Base-by-base conservation (phyloP, 2,329 filamentous ascomycete species). In the Aspergillus unguis region DNA sequence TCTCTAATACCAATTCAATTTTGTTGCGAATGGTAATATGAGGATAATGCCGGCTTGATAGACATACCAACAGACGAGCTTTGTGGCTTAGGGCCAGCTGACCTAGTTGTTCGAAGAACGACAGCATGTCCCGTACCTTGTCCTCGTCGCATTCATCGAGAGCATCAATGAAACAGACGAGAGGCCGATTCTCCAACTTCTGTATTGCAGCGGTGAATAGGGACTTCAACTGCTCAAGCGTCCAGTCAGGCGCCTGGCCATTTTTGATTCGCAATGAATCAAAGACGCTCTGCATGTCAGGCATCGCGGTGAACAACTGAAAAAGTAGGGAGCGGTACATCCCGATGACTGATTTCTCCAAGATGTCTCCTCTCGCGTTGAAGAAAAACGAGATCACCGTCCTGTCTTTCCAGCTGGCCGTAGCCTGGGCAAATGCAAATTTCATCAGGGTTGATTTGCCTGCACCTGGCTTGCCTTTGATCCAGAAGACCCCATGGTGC, bases 261-360 rank as follows among this genome's bases (percentile, higher is more conserved):
- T 7, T 37, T 31, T 35, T 48, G 32, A 17, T 56, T 44, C 50
- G 29, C 37, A 35, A 5, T 5, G 42, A 29, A n/a, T 25, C 31
- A 8, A 45, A 37, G 0, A 72, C 56, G 0, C 53, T 11, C 47
- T 72, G 69, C 0, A 79, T 61, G 0, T 73, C 63, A 0, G 69
- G 63, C 0, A 64, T 52, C 0, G 62, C 56, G 0, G 66, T 26
- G 0, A 83, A 61, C 0, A 83, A 61, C 36, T 83, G 78, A 1
- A 67, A 55, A 0, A 83, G 50, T 0, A 84, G 49, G 0, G 78
- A 78, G 2, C 79, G 71, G 55, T 80, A 82, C 63, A 84, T 72
- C 0, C 81, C 80, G 0, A 65, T 27, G 0, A 70, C 67, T 0
- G 78, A 74, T 48, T 68, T 79, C 42, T 83, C 77, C 6, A 78